Evolutionary conservation across 306 rosid genomes (phyloP), one percentile per base, ranked within the genome.

Genomic region (Begonia masoniana): DNA sequence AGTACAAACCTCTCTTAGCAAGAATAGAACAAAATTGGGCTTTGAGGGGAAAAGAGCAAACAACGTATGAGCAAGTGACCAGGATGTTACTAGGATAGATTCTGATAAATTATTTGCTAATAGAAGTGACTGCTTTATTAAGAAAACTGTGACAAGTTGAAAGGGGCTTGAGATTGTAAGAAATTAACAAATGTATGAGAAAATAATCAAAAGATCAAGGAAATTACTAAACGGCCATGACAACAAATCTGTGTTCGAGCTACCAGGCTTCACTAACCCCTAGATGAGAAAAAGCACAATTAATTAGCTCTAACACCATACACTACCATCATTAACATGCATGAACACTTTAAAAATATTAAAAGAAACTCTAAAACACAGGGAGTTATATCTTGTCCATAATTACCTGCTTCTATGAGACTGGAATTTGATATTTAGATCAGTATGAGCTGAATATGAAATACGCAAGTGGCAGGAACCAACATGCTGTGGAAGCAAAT

Each of bases 321-420:
- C 61, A 58, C 64, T 54, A 49, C 47, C 43, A 74, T 60, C 68
- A 61, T 11, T 51, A 52, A 57, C 73, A 71, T 45, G 35, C 68
- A 74, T 41, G 54, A 58, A 50, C 47, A 48, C 56, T 24, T 62
- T 31, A 55, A 66, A 47, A 26, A 62, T 13, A 54, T 50, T 12
- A 56, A 41, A 17, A 50, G n/a, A 10, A 51, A 50, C 43, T 23
- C 43, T 55, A 41, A 62, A 17, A 24, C 48, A 50, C 55, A 67
- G 51, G 46, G 51, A 17, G 52, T 31, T 31, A 5, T 6, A 6
- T 31, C 39, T 31, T 31, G 36, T 58, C 66, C 57, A 65, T 13
- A 61, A 61, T 57, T 76, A 83, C 96, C 96, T 87, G 96, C 96
- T 87, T 64, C 96, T 82, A 64, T 87, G 87, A 21, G 96, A 87